phyloP scores from a whole-genome alignment of 169 alveolate species.

The Plasmodium adleri region DNA sequence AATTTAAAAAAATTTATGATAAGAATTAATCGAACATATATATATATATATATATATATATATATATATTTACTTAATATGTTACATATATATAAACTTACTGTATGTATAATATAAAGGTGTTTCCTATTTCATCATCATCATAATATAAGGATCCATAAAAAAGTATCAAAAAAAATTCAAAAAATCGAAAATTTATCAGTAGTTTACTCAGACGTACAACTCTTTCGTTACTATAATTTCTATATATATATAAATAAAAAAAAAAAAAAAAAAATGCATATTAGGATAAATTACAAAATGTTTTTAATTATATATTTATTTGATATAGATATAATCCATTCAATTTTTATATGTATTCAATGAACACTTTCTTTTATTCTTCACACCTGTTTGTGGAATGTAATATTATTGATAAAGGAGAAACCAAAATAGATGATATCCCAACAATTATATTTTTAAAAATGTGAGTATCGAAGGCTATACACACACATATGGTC shows the following conservation, averaged over 20 bases:
- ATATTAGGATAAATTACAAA: conserved; percentile 5
- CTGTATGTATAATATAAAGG: conserved; percentile 59
- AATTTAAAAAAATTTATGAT: background rate
- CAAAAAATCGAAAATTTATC: conserved; percentile 73
- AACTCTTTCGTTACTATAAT: conserved; percentile 70
- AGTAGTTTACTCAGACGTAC: conserved; percentile 67
- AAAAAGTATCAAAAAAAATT: conserved; percentile 74
- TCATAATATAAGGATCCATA: conserved; percentile 73
- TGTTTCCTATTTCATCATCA: conserved; percentile 68
- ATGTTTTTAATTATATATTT: background rate
- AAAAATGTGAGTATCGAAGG: conserved; percentile 73
- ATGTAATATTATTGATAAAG: conserved; percentile 62
- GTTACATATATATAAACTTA: conserved; percentile 4
- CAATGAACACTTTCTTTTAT: background rate
- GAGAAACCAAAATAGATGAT: conserved; percentile 71
- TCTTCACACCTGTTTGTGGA: conserved; percentile 60
- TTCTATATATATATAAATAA: conserved; percentile 19
- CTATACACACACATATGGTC: conserved; percentile 75
- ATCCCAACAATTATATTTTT: conserved; percentile 75
- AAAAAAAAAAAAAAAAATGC: background rate
- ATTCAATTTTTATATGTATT: background rate
- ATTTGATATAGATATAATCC: background rate
- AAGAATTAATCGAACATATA: background rate
- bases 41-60: too few species aligned
- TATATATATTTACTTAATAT: too few species aligned